Percentiles rank a stretch among this genome's conserved stretches.
phyloP scores from a whole-genome alignment of 768 basidiomycete species.

The Lactifluus rugatus region DNA sequence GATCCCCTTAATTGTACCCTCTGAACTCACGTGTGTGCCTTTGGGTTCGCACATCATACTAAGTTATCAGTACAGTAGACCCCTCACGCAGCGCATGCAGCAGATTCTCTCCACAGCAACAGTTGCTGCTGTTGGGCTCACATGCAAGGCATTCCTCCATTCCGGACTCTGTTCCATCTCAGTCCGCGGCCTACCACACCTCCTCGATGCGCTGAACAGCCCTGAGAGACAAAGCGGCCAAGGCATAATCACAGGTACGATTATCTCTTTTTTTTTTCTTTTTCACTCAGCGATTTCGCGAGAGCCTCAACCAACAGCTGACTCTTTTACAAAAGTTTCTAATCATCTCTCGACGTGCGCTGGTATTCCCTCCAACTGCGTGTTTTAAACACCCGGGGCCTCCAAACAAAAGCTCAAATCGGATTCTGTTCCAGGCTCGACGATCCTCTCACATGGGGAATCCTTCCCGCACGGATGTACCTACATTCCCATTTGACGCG shows the following conservation, averaged over 20 bases:
- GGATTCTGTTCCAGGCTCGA: slow-evolving; percentile 46
- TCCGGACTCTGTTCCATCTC: slow-evolving; percentile 56
- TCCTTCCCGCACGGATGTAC: slow-evolving; percentile 59
- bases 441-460: slow-evolving; percentile 82
- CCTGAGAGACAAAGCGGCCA: slow-evolving; percentile 38
- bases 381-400: no score
- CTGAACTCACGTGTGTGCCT: no score
- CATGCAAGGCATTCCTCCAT: slow-evolving; percentile 69
- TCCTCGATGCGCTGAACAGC: slow-evolving; percentile 51
- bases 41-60: no score
- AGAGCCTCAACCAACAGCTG: not conserved
- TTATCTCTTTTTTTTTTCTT: not conserved
- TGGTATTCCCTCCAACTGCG: no score
- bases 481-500: slow-evolving; percentile 51
- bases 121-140: slow-evolving; percentile 58
- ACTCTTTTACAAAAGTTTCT: slow-evolving; percentile 44
- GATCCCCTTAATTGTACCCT: no score
- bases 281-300: no score
- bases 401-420: not conserved
- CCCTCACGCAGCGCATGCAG: slow-evolving; percentile 7
- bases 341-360: slow-evolving; percentile 90
- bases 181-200: slow-evolving; percentile 57
- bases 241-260: slow-evolving; percentile 63
- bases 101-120: slow-evolving; percentile 43
- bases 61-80: no score